These are phyloP conservation scores for Quercus aquifolioides DNA, from an alignment of 306 rosid genomes.

Conservation along the genomic window DNA sequence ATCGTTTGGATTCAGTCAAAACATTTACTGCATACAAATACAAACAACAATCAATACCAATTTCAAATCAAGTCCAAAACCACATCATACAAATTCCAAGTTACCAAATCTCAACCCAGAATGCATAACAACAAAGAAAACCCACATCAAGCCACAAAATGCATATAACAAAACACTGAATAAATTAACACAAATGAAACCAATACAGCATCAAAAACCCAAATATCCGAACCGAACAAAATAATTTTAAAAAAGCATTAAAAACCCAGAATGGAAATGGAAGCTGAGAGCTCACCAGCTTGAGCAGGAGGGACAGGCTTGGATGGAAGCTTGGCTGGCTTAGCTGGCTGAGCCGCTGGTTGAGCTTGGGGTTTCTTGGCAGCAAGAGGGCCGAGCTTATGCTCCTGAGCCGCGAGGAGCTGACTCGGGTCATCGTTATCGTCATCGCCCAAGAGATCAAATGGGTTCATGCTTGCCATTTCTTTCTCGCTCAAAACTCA, in stretches of 20 bases:
- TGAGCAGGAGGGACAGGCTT: conserved; percentile 65
- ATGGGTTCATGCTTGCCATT: conserved; percentile 64
- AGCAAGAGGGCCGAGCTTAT: conserved; percentile 15
- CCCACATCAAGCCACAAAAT: not conserved
- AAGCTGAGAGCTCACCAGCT: conserved; percentile 40
- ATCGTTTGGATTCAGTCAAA: not conserved
- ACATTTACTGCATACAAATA: not conserved
- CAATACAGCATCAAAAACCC: not conserved
- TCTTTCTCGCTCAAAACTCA: conserved; percentile 8
- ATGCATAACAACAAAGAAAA: not conserved
- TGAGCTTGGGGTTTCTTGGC: conserved; percentile 38
- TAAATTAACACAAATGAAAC: not conserved
- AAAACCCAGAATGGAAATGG: not conserved
- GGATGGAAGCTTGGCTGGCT: conserved; percentile 57
- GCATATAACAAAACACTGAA: not conserved
- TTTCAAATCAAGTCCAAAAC: not conserved
- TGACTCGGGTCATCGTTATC: conserved; percentile 55
- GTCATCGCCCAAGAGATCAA: conserved; percentile 57
- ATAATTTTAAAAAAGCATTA: not conserved
- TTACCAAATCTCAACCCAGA: not conserved
- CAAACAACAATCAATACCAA: not conserved
- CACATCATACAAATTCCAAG: not conserved
- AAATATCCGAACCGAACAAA: too few relatives aligned
- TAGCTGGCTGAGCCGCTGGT: conserved; percentile 25
- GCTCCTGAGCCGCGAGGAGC: conserved; percentile 39